These are phyloP conservation scores for Auricularia auricula-judae DNA, from an alignment of 768 basidiomycete genomes.

Conservation along the genomic window DNA sequence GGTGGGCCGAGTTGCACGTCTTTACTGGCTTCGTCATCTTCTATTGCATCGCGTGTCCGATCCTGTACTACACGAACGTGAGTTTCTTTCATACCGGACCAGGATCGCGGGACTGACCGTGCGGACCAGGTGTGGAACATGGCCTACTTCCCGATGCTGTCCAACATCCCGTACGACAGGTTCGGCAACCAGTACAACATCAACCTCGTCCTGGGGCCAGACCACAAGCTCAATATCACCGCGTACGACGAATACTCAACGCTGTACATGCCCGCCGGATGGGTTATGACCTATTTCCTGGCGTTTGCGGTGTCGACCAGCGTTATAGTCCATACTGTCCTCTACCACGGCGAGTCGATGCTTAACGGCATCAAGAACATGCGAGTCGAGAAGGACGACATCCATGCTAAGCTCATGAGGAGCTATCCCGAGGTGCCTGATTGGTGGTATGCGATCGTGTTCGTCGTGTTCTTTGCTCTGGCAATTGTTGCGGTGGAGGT, in stretches of 20 bases:
- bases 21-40: constrained; percentile 30
- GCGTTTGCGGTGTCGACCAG: constrained; percentile 28
- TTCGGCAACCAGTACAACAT: constrained; percentile 31
- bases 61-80: constrained; percentile 10
- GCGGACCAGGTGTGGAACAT: constrained; percentile 24
- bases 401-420: constrained; percentile 36
- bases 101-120: background rate
- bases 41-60: constrained; percentile 24
- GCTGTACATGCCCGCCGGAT: constrained; percentile 31
- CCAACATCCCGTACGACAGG: constrained; percentile 27
- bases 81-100: constrained; percentile 7
- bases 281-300: constrained; percentile 29
- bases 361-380: constrained; percentile 20
- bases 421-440: constrained; percentile 28
- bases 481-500: constrained; percentile 26
- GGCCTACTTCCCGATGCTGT: constrained; percentile 31
- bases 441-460: constrained; percentile 25
- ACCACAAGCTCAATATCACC: constrained; percentile 22
- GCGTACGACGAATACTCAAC: constrained; percentile 35
- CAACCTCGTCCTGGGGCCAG: constrained; percentile 21
- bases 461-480: constrained; percentile 21
- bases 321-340: constrained; percentile 29
- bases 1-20: constrained; percentile 38
- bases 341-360: constrained; percentile 31
- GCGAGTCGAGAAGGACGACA: constrained; percentile 30